Base-by-base conservation (phyloP, 2,329 filamentous ascomycete genomes). In the Fusarium austroafricanum region DNA sequence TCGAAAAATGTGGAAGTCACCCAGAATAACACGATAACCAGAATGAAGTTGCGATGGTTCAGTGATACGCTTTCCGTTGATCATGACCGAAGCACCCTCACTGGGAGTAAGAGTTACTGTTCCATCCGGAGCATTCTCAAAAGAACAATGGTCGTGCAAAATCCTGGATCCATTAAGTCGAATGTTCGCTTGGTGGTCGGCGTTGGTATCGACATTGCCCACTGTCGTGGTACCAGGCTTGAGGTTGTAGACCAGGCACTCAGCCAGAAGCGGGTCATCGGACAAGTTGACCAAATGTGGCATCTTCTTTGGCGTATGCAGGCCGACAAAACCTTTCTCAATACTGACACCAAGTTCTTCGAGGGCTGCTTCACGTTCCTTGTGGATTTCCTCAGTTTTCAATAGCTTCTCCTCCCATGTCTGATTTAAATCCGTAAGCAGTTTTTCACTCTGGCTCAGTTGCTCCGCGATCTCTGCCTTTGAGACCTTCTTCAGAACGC, bases 391-490 rank as follows among this genome's bases (percentile, higher is more conserved):
- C 78, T 99, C 96, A 0, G 96, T 99, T 81, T 96, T 97, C 68
- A 89, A 86, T 65, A 99, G 82, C 79, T 98, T 98, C 81, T 99
- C 89, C 81, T 99, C 96, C 96, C 96, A 99, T 0, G 96, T 99
- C 81, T 99, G 94, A 75, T 99, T 99, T 54, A 99, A 87, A 77
- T 99, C 96, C 49, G 92, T 90, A 75, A 98, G 92, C 20, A 99
- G 86, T 80, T 99, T 99, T 81, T 99, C 96, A 68, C 93, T 97
- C 78, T 98, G 96, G 72, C 90, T 94, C 26, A 99, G 84, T 78
- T 99, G 96, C 78, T 99, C 96, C 8, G 94, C 93, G 77, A 99
- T 99, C 76, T 99, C 96, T 4, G 96, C 96, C 79, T 99, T 99
- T 51, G 94, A 97, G 37, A 99, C 96, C 77, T 96, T 96, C 82